phyloP scores from a whole-genome alignment of 495 filamentous ascomycete genomes.

The Chaetomium fimeti region DNA sequence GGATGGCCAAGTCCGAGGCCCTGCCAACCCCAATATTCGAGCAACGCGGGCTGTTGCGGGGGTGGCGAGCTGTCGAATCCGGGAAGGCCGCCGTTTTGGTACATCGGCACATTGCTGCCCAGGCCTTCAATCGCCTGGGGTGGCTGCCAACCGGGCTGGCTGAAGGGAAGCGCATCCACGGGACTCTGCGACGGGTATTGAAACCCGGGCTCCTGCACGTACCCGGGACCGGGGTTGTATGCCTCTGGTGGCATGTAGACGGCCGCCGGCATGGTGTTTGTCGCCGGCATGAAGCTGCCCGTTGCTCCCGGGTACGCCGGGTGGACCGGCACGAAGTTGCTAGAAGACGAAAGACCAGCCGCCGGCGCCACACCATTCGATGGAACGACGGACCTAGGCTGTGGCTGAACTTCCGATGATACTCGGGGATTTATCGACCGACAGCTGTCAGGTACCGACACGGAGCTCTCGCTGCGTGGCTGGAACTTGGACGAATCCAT shows the following conservation, averaged over 20 bases:
- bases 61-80: constrained; percentile 15
- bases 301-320: not conserved
- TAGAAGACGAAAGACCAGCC: not conserved
- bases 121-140: not conserved
- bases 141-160: constrained; percentile 25
- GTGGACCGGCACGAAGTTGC: not conserved
- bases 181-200: constrained; percentile 1
- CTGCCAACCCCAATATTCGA: constrained; percentile 35
- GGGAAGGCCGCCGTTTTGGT: constrained; percentile 13
- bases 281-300: not conserved
- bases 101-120: constrained; percentile 7
- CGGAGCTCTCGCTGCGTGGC: constrained; percentile 8
- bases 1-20: constrained; percentile 29
- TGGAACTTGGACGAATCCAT: constrained; percentile 10
- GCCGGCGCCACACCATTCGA: not conserved
- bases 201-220: not conserved
- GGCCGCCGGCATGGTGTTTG: not conserved
- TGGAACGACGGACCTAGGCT: not conserved
- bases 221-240: constrained; percentile 6
- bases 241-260: constrained; percentile 13
- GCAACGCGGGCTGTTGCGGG: constrained; percentile 15
- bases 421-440: not conserved
- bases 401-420: not conserved
- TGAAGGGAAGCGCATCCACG: constrained; percentile 5
- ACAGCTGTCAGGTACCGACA: constrained; percentile 4